Evolutionary conservation across 257 asterid species (phyloP).

Genomic region (Ophiorrhiza pumila): DNA sequence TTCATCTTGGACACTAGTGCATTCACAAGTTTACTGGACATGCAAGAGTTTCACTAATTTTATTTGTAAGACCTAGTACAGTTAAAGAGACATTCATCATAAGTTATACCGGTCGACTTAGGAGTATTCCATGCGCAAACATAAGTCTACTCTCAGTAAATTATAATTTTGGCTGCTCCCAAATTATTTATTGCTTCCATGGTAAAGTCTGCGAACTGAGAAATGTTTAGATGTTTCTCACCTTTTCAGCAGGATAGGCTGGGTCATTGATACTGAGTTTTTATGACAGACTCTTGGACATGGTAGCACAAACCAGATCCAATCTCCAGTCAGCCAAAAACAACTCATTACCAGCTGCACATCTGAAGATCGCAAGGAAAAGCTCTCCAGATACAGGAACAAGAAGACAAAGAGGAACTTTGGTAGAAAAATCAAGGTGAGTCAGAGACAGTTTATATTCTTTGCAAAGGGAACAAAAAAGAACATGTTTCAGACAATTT

Average conservation of each 20-base stretch:
- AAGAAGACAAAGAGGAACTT: conserved; percentile 87
- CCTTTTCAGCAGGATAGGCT: conserved; percentile 55
- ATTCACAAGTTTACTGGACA: not conserved
- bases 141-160: not conserved
- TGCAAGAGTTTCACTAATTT: not conserved
- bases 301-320: conserved; percentile 38
- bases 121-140: not conserved
- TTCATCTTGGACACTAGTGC: no score
- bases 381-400: conserved; percentile 78
- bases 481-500: not conserved
- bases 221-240: conserved; percentile 52
- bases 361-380: conserved; percentile 74
- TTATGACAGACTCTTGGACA: conserved; percentile 78
- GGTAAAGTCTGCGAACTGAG: conserved; percentile 42
- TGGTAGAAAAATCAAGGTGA: conserved; percentile 87
- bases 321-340: conserved; percentile 49
- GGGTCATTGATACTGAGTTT: conserved; percentile 61
- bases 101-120: not conserved
- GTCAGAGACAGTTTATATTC: not conserved
- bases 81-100: not conserved
- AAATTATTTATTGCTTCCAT: conserved; percentile 23
- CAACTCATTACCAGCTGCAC: conserved; percentile 34
- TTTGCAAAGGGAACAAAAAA: not conserved
- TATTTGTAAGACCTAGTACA: not conserved
- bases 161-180: conserved; percentile 14